Evolutionary conservation across 176 grass and related monocot species (phyloP).

Genomic region (sorghum (Sorghum bicolor)): Sorghum_bicolor_NCBIv3 NC_012871.2:157001-157500

Average conservation of each 20-base stretch:
- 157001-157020: background rate
- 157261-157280: background rate
- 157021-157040: background rate
- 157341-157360: background rate
- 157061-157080: slow-evolving; percentile 19
- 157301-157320: background rate
- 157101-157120: background rate
- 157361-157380: background rate
- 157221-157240: background rate
- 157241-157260: background rate
- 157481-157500: background rate
- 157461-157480: background rate
- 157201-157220: background rate
- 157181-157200: too few species aligned
- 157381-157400: background rate
- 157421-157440: background rate
- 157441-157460: too few species aligned
- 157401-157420: background rate
- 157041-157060: background rate
- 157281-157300: background rate
- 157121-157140: slow-evolving; percentile 18
- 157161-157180: background rate
- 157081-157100: background rate
- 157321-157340: background rate
- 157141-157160: background rate